Evolutionary conservation across 495 filamentous ascomycete species (phyloP).

Genomic region (Copromyces sp.): DNA sequence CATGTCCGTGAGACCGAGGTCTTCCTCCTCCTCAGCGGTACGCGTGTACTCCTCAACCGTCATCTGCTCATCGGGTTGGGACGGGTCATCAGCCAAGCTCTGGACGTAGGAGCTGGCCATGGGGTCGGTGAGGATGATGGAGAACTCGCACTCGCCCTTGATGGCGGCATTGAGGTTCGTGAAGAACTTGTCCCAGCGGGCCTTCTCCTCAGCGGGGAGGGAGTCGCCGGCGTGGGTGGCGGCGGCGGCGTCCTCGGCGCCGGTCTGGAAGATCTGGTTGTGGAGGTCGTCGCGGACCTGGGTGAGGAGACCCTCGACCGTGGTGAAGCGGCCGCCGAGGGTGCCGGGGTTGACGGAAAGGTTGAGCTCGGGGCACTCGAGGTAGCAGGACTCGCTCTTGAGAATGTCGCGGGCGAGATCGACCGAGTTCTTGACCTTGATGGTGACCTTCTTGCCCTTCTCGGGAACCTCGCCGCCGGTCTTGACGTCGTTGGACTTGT

Average conservation of each 20-base stretch:
- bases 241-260: constrained; percentile 26
- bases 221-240: constrained; percentile 45
- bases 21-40: constrained; percentile 83
- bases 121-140: constrained; percentile 78
- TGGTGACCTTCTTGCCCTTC: constrained; percentile 72
- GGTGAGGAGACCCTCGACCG: constrained; percentile 87
- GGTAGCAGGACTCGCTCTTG: constrained; percentile 84
- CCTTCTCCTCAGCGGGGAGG: constrained; percentile 47
- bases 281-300: constrained; percentile 84
- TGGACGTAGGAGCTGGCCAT: constrained; percentile 89
- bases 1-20: constrained; percentile 84
- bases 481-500: constrained; percentile 90
- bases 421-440: constrained; percentile 58
- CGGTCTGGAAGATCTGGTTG: constrained; percentile 72
- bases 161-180: constrained; percentile 63
- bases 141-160: constrained; percentile 70
- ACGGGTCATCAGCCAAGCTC: constrained; percentile 58
- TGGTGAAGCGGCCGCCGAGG: constrained; percentile 93
- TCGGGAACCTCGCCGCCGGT: constrained; percentile 88
- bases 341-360: constrained; percentile 82
- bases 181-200: constrained; percentile 77
- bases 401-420: constrained; percentile 89
- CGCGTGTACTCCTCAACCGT: constrained; percentile 74
- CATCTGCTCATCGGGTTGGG: constrained; percentile 70
- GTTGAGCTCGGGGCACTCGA: constrained; percentile 75